A percentile compares a stretch with the other conserved stretches of the same genome.
Conservation (phyloP, 2,329 filamentous ascomycete species). For the Penicillium sp. region DNA sequence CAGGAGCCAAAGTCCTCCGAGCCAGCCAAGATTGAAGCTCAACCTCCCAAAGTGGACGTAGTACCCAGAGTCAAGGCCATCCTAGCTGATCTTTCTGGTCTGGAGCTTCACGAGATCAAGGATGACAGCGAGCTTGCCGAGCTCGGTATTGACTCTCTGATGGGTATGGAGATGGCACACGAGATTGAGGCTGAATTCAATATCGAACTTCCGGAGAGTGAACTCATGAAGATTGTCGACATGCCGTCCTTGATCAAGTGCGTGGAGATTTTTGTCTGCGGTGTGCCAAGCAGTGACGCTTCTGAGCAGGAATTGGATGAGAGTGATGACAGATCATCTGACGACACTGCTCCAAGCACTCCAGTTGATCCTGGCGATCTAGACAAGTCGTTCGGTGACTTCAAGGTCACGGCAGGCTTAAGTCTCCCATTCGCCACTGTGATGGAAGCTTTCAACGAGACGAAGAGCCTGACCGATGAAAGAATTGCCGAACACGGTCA, state of each 20-base stretch:
- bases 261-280: neutral
- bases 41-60: neutral
- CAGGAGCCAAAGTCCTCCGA: neutral
- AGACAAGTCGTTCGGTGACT: neutral
- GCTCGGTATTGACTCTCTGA: constrained; percentile 53
- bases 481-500: neutral
- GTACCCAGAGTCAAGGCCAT: neutral
- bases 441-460: neutral
- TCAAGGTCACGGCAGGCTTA: neutral
- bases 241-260: neutral
- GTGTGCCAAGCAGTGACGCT: constrained; percentile 6
- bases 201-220: constrained; percentile 26
- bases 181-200: constrained; percentile 46
- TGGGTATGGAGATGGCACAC: constrained; percentile 50
- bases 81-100: constrained; percentile 27
- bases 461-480: neutral
- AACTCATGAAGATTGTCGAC: constrained; percentile 20
- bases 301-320: neutral
- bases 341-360: neutral
- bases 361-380: neutral
- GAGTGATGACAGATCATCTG: neutral
- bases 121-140: constrained; percentile 41
- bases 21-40: neutral
- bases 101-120: constrained; percentile 41
- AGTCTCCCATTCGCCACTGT: neutral